phyloP scores from a whole-genome alignment of 192 early-diverging fungal genomes.

The Oehlia diaphana region DNA sequence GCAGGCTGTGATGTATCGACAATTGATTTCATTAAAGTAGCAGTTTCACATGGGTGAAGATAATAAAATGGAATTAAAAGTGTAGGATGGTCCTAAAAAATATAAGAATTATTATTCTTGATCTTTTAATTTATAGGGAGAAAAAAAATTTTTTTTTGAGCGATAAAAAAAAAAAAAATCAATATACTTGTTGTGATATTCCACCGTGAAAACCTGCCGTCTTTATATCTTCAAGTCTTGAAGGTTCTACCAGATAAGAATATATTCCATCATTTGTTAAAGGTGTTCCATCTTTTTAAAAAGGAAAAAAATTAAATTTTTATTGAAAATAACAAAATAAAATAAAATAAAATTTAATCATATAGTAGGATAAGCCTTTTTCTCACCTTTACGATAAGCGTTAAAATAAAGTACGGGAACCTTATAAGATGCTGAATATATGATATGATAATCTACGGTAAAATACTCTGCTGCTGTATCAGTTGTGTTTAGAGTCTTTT shows the following conservation, averaged over 20 bases:
- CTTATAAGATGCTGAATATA: conserved; percentile 59
- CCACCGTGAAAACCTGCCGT: conserved; percentile 39
- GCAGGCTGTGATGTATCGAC: background rate
- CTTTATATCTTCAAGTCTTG: conserved; percentile 34
- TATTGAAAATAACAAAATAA: too few relatives aligned
- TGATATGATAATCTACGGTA: conserved; percentile 55
- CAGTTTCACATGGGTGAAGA: conserved; percentile 66
- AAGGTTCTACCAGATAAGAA: conserved; percentile 37
- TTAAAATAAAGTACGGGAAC: conserved; percentile 65
- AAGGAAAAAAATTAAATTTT: background rate
- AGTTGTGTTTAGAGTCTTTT: background rate
- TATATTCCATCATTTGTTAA: conserved; percentile 48
- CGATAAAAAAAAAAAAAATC: background rate
- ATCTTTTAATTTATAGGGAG: background rate
- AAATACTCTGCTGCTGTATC: conserved; percentile 20
- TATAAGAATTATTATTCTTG: background rate
- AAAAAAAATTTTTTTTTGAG: background rate
- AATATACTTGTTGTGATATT: conserved; percentile 42
- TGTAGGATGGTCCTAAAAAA: conserved; percentile 55
- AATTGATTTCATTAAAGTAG: conserved; percentile 43
- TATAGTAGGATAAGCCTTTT: background rate
- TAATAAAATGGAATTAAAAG: conserved; percentile 55
- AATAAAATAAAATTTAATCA: too few relatives aligned
- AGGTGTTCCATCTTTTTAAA: conserved; percentile 34
- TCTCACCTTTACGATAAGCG: conserved; percentile 46